Evolutionary conservation across 345 rosid species (phyloP).

Genomic region (Aurinia saxatilis): DNA sequence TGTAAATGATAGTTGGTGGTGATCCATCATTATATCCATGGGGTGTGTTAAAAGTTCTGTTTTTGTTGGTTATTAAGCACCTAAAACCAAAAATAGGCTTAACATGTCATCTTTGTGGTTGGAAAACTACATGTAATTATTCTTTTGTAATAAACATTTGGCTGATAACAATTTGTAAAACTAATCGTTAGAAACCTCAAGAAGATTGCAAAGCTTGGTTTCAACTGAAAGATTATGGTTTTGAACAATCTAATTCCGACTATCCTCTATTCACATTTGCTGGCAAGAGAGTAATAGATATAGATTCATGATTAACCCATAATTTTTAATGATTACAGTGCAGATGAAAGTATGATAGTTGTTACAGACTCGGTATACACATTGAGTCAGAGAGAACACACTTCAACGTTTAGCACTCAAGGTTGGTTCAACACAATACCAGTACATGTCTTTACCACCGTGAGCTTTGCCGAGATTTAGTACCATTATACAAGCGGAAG

Average conservation of each 20-base stretch:
- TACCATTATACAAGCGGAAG: conserved; percentile 62
- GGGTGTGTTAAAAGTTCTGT: not conserved
- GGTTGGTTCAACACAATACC: not conserved
- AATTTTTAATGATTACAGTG: conserved; percentile 5
- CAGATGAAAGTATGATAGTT: not conserved
- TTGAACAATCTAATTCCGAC: not conserved
- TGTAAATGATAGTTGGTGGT: not conserved
- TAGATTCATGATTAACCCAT: not conserved
- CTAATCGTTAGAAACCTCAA: too few species aligned
- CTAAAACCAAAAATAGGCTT: not conserved
- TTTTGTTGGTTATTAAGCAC: not conserved
- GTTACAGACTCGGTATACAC: not conserved
- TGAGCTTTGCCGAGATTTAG: conserved; percentile 19
- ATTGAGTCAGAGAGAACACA: not conserved
- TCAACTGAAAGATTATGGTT: not conserved
- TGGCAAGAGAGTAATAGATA: not conserved
- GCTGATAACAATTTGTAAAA: too few species aligned
- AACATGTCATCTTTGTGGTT: not conserved
- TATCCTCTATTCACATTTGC: not conserved
- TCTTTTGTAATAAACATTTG: too few species aligned
- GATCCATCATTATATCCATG: not conserved
- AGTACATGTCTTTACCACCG: not conserved
- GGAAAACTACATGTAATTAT: not conserved
- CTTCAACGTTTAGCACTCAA: not conserved
- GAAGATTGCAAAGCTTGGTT: too few species aligned